Evolutionary conservation across 106 monocot species (phyloP), one percentile per base, ranked within the genome.

Genomic region (Acorus calamus): DNA sequence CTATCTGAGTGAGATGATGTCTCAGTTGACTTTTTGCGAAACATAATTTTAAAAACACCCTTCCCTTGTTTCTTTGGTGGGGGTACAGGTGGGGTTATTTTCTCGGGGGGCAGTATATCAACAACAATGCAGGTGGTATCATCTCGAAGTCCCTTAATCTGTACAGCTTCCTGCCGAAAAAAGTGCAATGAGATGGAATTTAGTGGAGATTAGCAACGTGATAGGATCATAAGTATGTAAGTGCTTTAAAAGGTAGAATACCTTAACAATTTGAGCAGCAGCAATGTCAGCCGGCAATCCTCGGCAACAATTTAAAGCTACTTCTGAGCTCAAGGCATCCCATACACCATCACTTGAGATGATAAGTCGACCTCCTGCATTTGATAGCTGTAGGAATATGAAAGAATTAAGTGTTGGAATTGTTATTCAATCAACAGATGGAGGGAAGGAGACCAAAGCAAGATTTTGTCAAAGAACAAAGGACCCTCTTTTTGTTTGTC

Each of bases 111-210:
- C 7, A 69, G 57, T 41, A 76, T 76, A 63, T 76, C 75, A 61
- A 74, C 74, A 11, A 74, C 74, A 61, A 74, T 74, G 46, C 74
- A 74, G 54, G 74, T 74, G 42, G 69, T 76, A 57, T 76, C 75
- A 11, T 76, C 75, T 56, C 69, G 54, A 12, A 76, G 5, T 12
- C 75, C 75, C 52, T 69, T 49, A n/a, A 44, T 51, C 47, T 69
- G 75, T 8, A 76, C 75, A 56, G 75, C 75, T 55, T 76, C 75
- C 75, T 76, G 65, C 42, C 44, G 61, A 62, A 50, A 59, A 59
- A 11, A 42, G 6, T 11, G 55, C n/a, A 8, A 56, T 56, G 8
- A 11, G 4, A 12, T 4, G 12, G 7, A 44, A 50, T 52, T 14
- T 14, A 65, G 10, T 4, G 10, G 46, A 47, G 4, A 53, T 53